Percentiles rank a stretch among this genome's conserved stretches.
phyloP scores from a whole-genome alignment of 2,329 filamentous ascomycete genomes.

The Aspergillus fructus region DNA sequence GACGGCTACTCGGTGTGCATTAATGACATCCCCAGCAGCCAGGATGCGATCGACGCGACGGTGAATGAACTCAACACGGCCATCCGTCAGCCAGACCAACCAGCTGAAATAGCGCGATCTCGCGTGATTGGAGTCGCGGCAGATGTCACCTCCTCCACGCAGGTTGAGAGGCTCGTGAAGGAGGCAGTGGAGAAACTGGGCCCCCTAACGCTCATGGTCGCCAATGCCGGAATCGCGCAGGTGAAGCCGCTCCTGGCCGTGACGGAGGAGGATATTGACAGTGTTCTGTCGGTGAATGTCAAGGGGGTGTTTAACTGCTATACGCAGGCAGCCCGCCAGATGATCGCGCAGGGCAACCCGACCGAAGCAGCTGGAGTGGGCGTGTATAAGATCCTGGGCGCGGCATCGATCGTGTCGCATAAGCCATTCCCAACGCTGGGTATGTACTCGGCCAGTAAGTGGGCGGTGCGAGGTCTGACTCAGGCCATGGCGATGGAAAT shows the following conservation, averaged over 20 bases:
- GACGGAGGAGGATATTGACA: constrained; percentile 56
- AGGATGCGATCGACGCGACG: constrained; percentile 52
- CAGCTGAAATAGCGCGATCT: too few species aligned
- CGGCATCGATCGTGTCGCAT: constrained; percentile 59
- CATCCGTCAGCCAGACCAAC: neutral
- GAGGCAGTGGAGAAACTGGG: constrained; percentile 55
- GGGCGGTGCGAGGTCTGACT: constrained; percentile 65
- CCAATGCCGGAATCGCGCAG: constrained; percentile 63
- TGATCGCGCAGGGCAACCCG: constrained; percentile 59
- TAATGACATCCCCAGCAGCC: constrained; percentile 60
- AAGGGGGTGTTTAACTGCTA: constrained; percentile 66
- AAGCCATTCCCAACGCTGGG: constrained; percentile 59
- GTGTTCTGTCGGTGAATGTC: constrained; percentile 66
- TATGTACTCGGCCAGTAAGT: constrained; percentile 66
- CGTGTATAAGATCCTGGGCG: constrained; percentile 52
- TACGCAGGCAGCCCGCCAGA: constrained; percentile 60
- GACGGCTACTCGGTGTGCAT: constrained; percentile 68
- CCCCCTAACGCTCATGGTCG: constrained; percentile 53
- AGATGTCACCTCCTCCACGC: constrained; percentile 57
- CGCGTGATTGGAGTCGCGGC: neutral
- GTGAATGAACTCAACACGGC: constrained; percentile 16
- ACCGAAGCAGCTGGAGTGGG: constrained; percentile 23
- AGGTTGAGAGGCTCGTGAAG: constrained; percentile 17
- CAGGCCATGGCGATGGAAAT: constrained; percentile 68
- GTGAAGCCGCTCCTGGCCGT: constrained; percentile 58